Conservation (phyloP, 331 rosid genomes). For the Erythrophleum ivorense region DNA sequence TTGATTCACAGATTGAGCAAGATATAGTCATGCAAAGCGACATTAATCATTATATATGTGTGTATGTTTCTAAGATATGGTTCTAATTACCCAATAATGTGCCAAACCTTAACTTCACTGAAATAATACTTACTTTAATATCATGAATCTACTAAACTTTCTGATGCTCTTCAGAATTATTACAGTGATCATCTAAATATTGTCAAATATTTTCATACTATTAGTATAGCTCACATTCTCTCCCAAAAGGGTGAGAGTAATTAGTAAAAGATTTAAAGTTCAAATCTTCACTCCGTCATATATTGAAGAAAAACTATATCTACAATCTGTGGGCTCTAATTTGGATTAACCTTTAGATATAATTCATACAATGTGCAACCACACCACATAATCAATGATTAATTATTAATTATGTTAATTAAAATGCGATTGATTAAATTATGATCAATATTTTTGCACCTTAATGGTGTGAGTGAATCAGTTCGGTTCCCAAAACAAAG, state of each 20-base stretch:
- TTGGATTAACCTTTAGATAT: too few species aligned
- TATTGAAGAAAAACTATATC: too few species aligned
- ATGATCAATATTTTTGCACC: neutral
- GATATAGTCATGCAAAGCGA: neutral
- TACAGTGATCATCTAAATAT: neutral
- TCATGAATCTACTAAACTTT: too few species aligned
- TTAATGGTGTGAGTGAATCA: slow-evolving; percentile 52
- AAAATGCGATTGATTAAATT: neutral
- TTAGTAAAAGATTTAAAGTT: too few species aligned
- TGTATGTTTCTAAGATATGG: neutral
- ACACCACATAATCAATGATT: neutral
- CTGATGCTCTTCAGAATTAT: too few species aligned
- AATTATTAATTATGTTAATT: neutral
- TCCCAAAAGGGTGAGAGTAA: too few species aligned
- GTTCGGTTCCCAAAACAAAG: slow-evolving; percentile 63
- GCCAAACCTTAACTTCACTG: neutral
- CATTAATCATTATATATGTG: neutral
- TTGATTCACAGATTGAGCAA: neutral
- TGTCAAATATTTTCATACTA: slow-evolving; percentile 20
- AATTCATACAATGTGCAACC: slow-evolving; percentile 28
- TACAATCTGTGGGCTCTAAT: too few species aligned
- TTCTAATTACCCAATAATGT: neutral
- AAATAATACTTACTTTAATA: too few species aligned
- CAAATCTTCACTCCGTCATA: too few species aligned
- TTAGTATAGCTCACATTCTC: too few species aligned